Evolutionary conservation across 139 green algal genomes (phyloP), one percentile per base, ranked within the genome.

Genomic region (Chlorella vulgaris): DNA sequence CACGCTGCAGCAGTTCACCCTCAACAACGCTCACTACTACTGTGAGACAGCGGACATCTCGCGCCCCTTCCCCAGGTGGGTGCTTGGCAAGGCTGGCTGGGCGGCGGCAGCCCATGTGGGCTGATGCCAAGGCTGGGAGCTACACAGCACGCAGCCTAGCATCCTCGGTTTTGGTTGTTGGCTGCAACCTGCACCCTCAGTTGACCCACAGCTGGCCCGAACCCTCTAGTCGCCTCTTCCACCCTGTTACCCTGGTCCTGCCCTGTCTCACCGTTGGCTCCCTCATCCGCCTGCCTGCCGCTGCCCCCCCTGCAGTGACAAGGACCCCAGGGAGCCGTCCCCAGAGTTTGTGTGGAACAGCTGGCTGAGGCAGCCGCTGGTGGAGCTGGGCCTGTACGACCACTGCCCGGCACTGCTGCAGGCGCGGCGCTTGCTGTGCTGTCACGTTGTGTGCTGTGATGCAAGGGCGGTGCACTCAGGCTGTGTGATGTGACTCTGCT

Each of bases 11-110:
- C 84, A 90, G 29, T 90, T 88, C 75, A 85, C 78, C 19, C 84
- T 96, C 42, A 83, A 91, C 88, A 93, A 94, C 43, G 88, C 93
- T 2, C 96, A 99, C 84, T 99, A 92, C 86, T 98, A 93, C 81
- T 99, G 96, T 78, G 94, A 98, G 81, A 98, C 95, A 0, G 83
- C 92, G 13, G 96, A 99, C 90, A 81, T 99, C 26, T 95, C 94
- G 21, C 90, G 94, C 24, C 96, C 96, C 29, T 99, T 99, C 81
- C 94, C 94, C 69, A 92, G 83, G 50, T 81, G 85, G 50, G 71
- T n/a, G 4, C 15, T 38, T 6, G 28, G 7, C 24, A 36, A 22
- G 26, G n/a, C 1, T 43, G 10, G 24, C 31, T 43, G 29, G 63
- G 31, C 63, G 22, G 61, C 35, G 31, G 63, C 7, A 40, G 2